phyloP scores from a whole-genome alignment of 2,329 filamentous ascomycete species.

The Alternaria triticimaculans region DNA sequence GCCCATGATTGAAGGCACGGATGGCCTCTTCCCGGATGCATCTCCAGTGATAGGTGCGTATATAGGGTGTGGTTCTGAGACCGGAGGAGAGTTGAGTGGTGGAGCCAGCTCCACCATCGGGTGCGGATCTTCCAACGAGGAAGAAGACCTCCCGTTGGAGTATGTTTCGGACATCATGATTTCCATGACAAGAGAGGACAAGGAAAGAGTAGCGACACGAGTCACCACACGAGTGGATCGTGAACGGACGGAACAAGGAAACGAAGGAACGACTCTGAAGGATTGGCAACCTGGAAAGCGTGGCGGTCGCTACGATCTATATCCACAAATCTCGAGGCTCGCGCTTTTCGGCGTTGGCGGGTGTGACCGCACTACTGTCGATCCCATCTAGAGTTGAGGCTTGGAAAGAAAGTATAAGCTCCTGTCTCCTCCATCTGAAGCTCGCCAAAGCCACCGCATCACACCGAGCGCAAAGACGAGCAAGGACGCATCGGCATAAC shows the following conservation, averaged over 20 bases:
- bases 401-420: constrained; percentile 1
- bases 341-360: background rate
- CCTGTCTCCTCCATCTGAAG: background rate
- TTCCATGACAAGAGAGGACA: background rate
- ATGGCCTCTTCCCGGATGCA: background rate
- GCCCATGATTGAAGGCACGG: background rate
- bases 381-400: background rate
- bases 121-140: constrained; percentile 12
- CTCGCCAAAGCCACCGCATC: background rate
- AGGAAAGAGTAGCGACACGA: background rate
- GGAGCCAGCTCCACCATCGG: constrained; percentile 24
- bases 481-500: background rate
- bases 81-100: constrained; percentile 15
- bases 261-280: background rate
- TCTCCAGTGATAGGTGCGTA: constrained; percentile 4
- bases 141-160: constrained; percentile 1
- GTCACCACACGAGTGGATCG: constrained; percentile 3
- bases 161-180: constrained; percentile 6
- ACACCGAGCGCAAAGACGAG: background rate
- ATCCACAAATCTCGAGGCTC: background rate
- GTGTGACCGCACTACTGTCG: background rate
- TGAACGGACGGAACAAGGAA: background rate
- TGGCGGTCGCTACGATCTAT: background rate
- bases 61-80: constrained; percentile 17
- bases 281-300: background rate